These are phyloP conservation scores for Santalum album DNA, from an alignment of 164 flowering plant species.

Conservation along the genomic window DNA sequence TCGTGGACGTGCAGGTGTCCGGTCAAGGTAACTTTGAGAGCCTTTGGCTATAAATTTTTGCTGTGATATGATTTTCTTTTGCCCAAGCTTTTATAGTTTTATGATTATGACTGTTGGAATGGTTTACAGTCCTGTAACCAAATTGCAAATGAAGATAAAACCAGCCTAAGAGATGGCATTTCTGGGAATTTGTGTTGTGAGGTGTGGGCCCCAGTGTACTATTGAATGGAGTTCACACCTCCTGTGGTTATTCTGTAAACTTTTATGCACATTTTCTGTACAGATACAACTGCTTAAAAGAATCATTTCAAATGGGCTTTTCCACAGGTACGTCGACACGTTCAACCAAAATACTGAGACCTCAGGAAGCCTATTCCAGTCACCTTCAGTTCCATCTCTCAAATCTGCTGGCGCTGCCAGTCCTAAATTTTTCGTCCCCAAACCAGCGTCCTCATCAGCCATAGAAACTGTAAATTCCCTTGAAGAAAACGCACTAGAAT, in stretches of 20 bases:
- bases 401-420: conserved; percentile 40
- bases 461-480: conserved; percentile 29
- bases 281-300: no score
- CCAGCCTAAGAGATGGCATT: no score
- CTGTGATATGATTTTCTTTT: background rate
- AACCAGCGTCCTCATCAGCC: conserved; percentile 25
- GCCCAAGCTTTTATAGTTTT: background rate
- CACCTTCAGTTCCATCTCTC: conserved; percentile 57
- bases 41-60: background rate
- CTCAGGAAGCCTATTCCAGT: conserved; percentile 50
- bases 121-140: no score
- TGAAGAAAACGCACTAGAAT: conserved; percentile 26
- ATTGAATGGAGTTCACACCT: no score
- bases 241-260: no score
- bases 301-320: no score
- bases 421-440: conserved; percentile 74
- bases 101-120: background rate
- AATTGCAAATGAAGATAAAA: no score
- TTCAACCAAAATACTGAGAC: conserved; percentile 36
- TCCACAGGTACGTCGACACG: conserved; percentile 90
- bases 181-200: no score
- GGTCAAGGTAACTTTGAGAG: conserved; percentile 53
- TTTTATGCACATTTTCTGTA: no score
- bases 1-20: conserved; percentile 78
- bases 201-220: no score